A percentile compares a stretch with the other conserved stretches of the same genome.
Evolutionary conservation across 805 yeast species (phyloP).

Genomic region (Wickerhamomyces pijperi): DNA sequence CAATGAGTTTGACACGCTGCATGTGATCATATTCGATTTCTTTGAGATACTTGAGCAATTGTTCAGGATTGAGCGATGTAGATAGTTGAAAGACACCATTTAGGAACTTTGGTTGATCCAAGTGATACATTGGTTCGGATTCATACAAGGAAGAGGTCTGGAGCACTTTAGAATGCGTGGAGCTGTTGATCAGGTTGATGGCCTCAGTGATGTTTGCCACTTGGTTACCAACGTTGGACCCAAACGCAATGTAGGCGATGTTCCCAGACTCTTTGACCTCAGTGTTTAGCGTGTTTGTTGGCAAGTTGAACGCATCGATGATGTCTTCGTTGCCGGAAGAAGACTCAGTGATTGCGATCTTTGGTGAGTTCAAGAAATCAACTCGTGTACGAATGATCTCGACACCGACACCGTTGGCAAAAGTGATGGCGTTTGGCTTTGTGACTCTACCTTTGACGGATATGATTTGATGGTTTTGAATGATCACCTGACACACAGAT

Average conservation of each 20-base stretch:
- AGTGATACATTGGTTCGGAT: conserved; percentile 86
- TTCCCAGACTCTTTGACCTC: conserved; percentile 22
- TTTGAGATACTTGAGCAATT: conserved; percentile 51
- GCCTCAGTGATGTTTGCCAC: conserved; percentile 50
- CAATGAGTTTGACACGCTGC: conserved; percentile 62
- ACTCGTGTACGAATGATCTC: conserved; percentile 39
- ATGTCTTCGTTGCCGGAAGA: too few relatives aligned
- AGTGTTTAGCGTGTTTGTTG: conserved; percentile 25
- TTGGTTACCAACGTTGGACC: conserved; percentile 76
- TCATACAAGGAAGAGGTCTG: conserved; percentile 71
- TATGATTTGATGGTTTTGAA: conserved; percentile 26
- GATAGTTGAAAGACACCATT: conserved; percentile 69
- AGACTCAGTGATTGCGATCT: conserved; percentile 8
- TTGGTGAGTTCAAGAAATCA: conserved; percentile 23
- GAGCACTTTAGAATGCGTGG: conserved; percentile 28
- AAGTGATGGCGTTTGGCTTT: conserved; percentile 83
- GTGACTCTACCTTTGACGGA: conserved; percentile 50
- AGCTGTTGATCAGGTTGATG: conserved; percentile 30
- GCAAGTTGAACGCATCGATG: conserved; percentile 7
- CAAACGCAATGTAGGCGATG: conserved; percentile 72
- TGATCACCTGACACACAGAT: conserved; percentile 50
- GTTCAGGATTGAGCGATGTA: conserved; percentile 57
- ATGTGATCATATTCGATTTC: conserved; percentile 66
- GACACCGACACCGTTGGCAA: conserved; percentile 87
- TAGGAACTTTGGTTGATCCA: conserved; percentile 69